Evolutionary conservation across 208 protist species (phyloP).

Genomic region (Acanthamoeba castellanii): DNA sequence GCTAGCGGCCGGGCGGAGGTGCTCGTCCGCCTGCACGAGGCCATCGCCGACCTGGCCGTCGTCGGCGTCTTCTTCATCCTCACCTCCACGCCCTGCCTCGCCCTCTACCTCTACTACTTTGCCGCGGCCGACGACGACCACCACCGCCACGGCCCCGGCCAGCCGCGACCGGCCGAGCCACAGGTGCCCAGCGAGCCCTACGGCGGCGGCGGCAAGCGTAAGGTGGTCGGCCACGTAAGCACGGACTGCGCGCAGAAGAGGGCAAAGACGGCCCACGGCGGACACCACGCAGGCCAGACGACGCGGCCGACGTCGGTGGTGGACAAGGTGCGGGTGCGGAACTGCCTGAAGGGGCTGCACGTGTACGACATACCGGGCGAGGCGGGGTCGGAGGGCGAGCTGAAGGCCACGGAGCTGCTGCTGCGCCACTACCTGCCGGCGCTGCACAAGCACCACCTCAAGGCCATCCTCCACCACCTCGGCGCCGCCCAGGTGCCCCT

Average conservation of each 20-base stretch:
- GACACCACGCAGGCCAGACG: too few species aligned
- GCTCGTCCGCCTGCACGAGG: not conserved
- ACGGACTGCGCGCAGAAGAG: not conserved
- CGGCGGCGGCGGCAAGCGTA: not conserved
- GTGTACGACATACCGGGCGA: not conserved
- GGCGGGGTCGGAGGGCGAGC: not conserved
- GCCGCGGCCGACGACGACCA: not conserved
- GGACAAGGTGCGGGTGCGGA: not conserved
- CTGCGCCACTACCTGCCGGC: conserved; percentile 13
- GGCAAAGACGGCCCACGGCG: too few species aligned
- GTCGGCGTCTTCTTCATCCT: not conserved
- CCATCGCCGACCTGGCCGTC: not conserved
- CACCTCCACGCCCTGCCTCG: not conserved
- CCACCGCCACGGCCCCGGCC: not conserved
- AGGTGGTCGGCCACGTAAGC: not conserved
- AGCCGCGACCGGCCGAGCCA: not conserved
- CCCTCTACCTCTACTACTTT: conserved; percentile 42
- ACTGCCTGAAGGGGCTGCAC: not conserved
- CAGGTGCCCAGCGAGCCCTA: not conserved
- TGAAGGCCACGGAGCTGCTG: conserved; percentile 32
- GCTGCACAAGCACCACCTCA: conserved; percentile 58
- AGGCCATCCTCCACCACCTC: conserved; percentile 3
- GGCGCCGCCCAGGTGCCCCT: conserved; percentile 5
- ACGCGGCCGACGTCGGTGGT: not conserved
- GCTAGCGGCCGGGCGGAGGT: not conserved